phyloP scores from a whole-genome alignment of 139 green algal species.

The Gonium pectorale region DNA sequence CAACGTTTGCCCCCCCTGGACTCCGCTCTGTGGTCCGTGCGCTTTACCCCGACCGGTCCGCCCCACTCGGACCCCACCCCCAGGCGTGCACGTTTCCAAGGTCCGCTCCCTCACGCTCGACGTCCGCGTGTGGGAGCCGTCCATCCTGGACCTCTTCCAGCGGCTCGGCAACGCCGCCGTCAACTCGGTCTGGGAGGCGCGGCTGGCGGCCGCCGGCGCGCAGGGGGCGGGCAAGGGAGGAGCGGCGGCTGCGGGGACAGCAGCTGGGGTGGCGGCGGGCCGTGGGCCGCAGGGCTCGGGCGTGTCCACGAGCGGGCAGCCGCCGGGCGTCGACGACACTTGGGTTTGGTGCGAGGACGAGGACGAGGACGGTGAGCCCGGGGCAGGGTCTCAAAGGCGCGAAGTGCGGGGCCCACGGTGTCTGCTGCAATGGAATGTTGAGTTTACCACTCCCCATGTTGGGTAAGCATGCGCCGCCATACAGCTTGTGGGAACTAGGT shows the following conservation, averaged over 20 bases:
- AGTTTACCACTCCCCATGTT: no score
- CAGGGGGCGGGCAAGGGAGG: neutral
- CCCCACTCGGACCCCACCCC: no score
- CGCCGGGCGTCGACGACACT: slow-evolving; percentile 27
- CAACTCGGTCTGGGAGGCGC: slow-evolving; percentile 59
- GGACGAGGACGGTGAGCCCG: slow-evolving; percentile 47
- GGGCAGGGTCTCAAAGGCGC: no score
- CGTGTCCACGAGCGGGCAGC: neutral
- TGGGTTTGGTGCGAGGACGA: slow-evolving; percentile 59
- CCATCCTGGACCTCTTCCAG: slow-evolving; percentile 32
- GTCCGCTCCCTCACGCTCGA: slow-evolving; percentile 83
- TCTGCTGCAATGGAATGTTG: no score
- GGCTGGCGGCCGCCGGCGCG: slow-evolving; percentile 13
- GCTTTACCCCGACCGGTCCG: no score
- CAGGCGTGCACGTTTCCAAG: slow-evolving; percentile 84
- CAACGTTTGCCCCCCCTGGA: no score
- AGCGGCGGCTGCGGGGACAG: neutral
- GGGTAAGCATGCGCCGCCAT: no score
- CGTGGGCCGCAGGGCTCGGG: neutral
- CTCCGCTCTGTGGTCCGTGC: no score
- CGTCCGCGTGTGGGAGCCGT: slow-evolving; percentile 63
- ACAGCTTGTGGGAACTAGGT: no score
- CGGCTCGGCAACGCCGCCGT: slow-evolving; percentile 47
- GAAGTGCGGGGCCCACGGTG: no score
- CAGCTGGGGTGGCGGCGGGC: no score